phyloP scores from a whole-genome alignment of 163 green algal genomes.

The Scenedesmus sp. region DNA sequence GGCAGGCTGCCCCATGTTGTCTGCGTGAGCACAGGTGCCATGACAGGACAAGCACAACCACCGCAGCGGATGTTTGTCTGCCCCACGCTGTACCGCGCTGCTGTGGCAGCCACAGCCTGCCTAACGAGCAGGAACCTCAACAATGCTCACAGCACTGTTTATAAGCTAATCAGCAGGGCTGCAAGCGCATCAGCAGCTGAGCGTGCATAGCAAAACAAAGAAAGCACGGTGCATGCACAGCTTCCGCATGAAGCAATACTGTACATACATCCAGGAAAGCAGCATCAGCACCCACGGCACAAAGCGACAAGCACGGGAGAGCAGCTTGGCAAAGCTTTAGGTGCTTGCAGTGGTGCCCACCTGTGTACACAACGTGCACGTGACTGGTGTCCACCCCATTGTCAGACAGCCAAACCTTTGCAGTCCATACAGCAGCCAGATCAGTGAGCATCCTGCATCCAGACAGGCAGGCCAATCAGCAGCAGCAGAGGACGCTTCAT shows the following conservation, averaged over 20 bases:
- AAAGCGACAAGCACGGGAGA: too few species aligned
- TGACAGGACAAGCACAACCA: background rate
- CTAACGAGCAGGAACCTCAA: too few species aligned
- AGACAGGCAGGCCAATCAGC: background rate
- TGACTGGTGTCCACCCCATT: conserved; percentile 14
- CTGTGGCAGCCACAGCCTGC: too few species aligned
- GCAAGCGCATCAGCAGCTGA: too few species aligned
- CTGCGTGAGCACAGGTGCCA: background rate
- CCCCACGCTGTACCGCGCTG: too few species aligned
- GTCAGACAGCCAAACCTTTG: background rate
- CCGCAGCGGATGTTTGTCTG: background rate
- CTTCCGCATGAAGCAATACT: too few species aligned
- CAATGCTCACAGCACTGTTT: too few species aligned
- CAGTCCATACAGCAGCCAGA: background rate
- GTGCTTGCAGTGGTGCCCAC: background rate
- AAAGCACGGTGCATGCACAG: too few species aligned
- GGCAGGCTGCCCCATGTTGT: background rate
- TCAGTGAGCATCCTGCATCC: background rate
- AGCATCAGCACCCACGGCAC: too few species aligned
- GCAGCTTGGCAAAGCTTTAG: background rate
- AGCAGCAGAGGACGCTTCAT: background rate
- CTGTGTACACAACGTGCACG: background rate
- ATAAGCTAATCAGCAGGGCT: too few species aligned
- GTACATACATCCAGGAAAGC: too few species aligned
- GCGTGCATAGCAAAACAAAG: too few species aligned